Evolutionary conservation across 2,329 filamentous ascomycete genomes (phyloP).

Genomic region (Epichloe coenophiala): DNA sequence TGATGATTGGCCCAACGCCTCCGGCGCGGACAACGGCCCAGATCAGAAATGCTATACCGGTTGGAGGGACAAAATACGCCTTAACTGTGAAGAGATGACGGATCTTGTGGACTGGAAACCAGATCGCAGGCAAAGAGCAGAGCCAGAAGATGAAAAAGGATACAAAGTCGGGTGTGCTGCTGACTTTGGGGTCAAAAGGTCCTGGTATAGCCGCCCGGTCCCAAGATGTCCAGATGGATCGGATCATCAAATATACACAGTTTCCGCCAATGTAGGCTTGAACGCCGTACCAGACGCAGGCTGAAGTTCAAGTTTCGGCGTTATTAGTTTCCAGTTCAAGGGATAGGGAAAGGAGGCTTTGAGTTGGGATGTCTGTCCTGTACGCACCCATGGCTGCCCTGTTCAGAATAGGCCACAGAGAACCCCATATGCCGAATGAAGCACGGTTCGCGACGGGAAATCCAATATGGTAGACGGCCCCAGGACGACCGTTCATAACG

Average conservation of each 20-base stretch:
- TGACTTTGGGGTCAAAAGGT: slow-evolving; percentile 49
- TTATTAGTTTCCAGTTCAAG: neutral
- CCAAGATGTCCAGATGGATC: slow-evolving; percentile 65
- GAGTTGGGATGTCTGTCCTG: neutral
- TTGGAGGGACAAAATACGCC: slow-evolving; percentile 67
- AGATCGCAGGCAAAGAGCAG: slow-evolving; percentile 67
- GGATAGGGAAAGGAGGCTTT: neutral
- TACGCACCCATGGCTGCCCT: slow-evolving; percentile 59
- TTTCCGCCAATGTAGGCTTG: slow-evolving; percentile 74
- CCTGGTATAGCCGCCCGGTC: slow-evolving; percentile 49
- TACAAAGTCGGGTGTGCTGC: slow-evolving; percentile 60
- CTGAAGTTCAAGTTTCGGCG: slow-evolving; percentile 18
- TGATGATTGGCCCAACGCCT: slow-evolving; percentile 71
- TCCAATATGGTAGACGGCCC: slow-evolving; percentile 75
- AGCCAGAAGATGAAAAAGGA: slow-evolving; percentile 86
- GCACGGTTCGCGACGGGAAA: slow-evolving; percentile 66
- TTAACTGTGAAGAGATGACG: slow-evolving; percentile 87
- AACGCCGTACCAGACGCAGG: slow-evolving; percentile 79
- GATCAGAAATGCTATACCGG: slow-evolving; percentile 75
- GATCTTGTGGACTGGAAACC: slow-evolving; percentile 80
- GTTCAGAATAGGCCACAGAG: slow-evolving; percentile 80
- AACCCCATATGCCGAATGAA: slow-evolving; percentile 82
- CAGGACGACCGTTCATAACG: slow-evolving; percentile 67
- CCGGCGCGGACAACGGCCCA: slow-evolving; percentile 75
- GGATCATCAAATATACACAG: slow-evolving; percentile 82